Evolutionary conservation across 2,329 filamentous ascomycete species (phyloP).

Genomic region (Lachnellula subtilissima): DNA sequence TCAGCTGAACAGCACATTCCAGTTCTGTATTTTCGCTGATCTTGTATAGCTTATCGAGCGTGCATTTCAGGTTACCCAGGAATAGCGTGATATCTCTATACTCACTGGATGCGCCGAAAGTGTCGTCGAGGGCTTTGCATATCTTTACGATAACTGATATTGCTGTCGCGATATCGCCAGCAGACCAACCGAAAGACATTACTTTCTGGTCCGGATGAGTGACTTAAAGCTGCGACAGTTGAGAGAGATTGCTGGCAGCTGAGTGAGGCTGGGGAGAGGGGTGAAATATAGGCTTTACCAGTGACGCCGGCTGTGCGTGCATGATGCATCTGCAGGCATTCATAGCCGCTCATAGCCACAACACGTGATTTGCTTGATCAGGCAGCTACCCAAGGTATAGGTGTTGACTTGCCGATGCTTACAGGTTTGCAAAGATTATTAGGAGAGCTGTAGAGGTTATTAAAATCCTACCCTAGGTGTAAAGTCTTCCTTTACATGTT

Average conservation of each 20-base stretch:
- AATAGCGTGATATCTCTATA: background rate
- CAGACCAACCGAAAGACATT: slow-evolving; percentile 15
- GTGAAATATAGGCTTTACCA: background rate
- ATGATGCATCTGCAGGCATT: background rate
- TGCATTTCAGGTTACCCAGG: background rate
- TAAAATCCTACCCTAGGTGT: no score
- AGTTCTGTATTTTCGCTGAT: background rate
- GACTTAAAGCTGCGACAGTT: background rate
- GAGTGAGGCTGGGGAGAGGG: background rate
- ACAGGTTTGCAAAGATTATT: no score
- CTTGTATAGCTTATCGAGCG: background rate
- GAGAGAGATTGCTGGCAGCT: background rate
- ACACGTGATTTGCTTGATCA: background rate
- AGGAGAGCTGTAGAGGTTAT: no score
- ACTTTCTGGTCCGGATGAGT: background rate
- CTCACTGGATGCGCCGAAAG: background rate
- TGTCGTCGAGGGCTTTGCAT: slow-evolving; percentile 3
- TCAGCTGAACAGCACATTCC: background rate
- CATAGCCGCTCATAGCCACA: background rate
- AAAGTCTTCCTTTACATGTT: no score
- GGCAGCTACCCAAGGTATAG: no score
- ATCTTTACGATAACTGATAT: slow-evolving; percentile 3
- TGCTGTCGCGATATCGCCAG: slow-evolving; percentile 7
- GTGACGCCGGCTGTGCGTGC: background rate
- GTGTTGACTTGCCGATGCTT: no score